Evolutionary conservation across 2,329 filamentous ascomycete genomes (phyloP), one percentile per base, ranked within the genome.

Genomic region (Pestalotiopsis sp.): DNA sequence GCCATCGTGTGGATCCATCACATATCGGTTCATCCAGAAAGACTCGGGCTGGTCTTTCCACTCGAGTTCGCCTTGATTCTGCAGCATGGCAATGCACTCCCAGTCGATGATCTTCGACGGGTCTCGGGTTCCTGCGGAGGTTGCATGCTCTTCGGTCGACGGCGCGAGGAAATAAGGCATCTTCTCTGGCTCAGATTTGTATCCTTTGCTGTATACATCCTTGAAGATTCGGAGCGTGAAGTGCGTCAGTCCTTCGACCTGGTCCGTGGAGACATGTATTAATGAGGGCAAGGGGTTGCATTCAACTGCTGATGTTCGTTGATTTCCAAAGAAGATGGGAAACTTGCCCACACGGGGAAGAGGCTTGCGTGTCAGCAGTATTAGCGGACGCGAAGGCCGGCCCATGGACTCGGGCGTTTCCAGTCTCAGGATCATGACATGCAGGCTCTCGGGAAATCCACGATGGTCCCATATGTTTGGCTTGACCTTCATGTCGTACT

Each of bases 151-250:
- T 11, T 74, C 56, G 0, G 20, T 63, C 9, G 80, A 75, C 0
- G 96, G 95, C 0, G 90, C 92, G 14, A 98, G 76, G 83, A 94
- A 97, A 79, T 98, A 99, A 0, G 94, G 91, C 77, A 97, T 87
- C 36, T 91, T 89, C 0, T 85, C 79, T 0, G 84, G 73, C 17
- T 89, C 84, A 0, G 87, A 83, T 63, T 92, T 89, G 74, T 93
- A 99, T 3, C 86, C 85, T 78, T 99, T 99, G 79, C 94, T 95
- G 82, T 97, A 98, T 0, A 98, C 83, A 73, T 98, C 94, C 17
- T 88, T 82, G 78, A 97, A 98, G 0, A 97, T 80, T 4, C 87
- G 85, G 56, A 97, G 81, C 0, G 93, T 97, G 77, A 96, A 97
- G 0, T 78, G 80, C 0, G 89, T 90, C n/a, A 98, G 77, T 1